Percentiles rank a stretch among this genome's conserved stretches.
Conservation (phyloP, 768 basidiomycete genomes). For the Leccinum imitatum region DNA sequence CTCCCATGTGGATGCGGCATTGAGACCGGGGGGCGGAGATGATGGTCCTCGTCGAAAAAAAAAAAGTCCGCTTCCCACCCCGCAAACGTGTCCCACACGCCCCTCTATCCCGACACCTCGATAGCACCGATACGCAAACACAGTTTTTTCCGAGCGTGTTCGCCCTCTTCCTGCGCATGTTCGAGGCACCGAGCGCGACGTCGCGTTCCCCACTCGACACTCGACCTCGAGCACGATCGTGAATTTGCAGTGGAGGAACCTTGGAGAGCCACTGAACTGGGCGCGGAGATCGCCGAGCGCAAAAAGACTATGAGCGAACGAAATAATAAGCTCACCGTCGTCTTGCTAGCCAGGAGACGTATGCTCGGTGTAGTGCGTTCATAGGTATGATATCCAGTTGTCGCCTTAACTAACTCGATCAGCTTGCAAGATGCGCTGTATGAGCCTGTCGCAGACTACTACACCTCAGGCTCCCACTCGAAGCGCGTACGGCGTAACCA, state of each 20-base stretch:
- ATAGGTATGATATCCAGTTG: slow-evolving; percentile 48
- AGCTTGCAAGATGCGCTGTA: slow-evolving; percentile 88
- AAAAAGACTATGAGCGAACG: slow-evolving; percentile 31
- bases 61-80: no score
- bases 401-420: slow-evolving; percentile 2
- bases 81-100: slow-evolving; percentile 55
- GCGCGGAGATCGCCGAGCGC: slow-evolving; percentile 33
- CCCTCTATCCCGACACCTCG: slow-evolving; percentile 90
- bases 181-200: slow-evolving; percentile 53
- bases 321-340: slow-evolving; percentile 92
- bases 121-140: slow-evolving; percentile 99
- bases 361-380: slow-evolving; percentile 77
- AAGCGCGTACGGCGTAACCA: slow-evolving; percentile 59
- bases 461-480: slow-evolving; percentile 50
- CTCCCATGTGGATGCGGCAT: no score
- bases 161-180: slow-evolving; percentile 85
- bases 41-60: no score
- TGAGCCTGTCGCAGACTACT: slow-evolving; percentile 45
- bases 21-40: no score
- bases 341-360: slow-evolving; percentile 82
- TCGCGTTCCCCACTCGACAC: slow-evolving; percentile 50
- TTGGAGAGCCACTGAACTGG: slow-evolving; percentile 69
- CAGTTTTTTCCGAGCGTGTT: slow-evolving; percentile 89
- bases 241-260: slow-evolving; percentile 69
- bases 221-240: slow-evolving; percentile 52